Base-by-base conservation (phyloP, 2,329 filamentous ascomycete species). In the Zymoseptoria brevis region DNA sequence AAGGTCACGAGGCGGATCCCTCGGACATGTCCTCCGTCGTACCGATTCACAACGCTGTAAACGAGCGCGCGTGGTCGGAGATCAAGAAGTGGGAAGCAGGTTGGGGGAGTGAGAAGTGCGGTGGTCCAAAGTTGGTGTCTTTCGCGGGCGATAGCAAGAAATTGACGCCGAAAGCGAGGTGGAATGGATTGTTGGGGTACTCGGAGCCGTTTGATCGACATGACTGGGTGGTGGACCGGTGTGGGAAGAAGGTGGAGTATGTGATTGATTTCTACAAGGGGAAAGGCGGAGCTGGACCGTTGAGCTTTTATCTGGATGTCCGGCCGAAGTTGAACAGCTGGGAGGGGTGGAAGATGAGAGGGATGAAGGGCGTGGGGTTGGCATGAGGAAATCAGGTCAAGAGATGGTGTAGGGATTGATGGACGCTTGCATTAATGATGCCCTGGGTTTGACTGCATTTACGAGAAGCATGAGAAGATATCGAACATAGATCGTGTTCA, bases 241-340 rank as follows among this genome's bases (percentile, higher is more conserved):
- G 94, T 72, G 93, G 89, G 29, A 87, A 80, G 19, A 84, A 84
- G 69, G 78, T 99, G 54, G 94, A 97, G 69, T 99, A 99, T 73
- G 88, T 99, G 48, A 99, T 99, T 74, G 94, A 99, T 75, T 99
- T 99, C 69, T 99, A 99, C 72, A 86, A 90, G 4, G 94, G 94
- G 0, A 84, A 80, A 66, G 73, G 79, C 29, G 73, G 75, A 57
- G 75, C 71, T 59, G 73, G 63, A 68, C 65, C 59, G 26, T 68
- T 87, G 65, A 86, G 80, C 65, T 87, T 87, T 66, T 87, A 83
- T 69, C 69, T 87, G 55, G 84, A 87, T 69, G 84, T 87, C 4
- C 75, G 84, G 66, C 84, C 84, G 6, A 87, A 87, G 74, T 60
- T 87, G 71, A 87, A 87, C 70, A 82, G 74, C 58, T 81, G 77